A percentile compares a stretch with the other conserved stretches of the same genome.
Evolutionary conservation across 139 green algal species (phyloP).

Genomic region (Limnomonas spitsbergensis): DNA sequence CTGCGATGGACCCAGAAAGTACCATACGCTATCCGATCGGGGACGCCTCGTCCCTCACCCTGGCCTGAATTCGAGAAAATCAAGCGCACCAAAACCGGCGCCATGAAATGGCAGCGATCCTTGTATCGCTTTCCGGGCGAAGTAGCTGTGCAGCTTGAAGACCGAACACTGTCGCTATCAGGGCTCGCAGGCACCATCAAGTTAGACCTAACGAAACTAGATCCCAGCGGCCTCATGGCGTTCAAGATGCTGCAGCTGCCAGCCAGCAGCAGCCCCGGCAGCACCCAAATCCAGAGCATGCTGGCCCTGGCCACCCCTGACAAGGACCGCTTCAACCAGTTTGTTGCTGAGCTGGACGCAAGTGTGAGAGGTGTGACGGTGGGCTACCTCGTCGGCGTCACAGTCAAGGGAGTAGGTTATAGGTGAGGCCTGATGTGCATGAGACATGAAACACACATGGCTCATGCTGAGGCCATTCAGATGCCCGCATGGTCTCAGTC

Average conservation of each 20-base stretch:
- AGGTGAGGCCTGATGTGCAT: too few species aligned
- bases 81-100: background rate
- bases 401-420: constrained; percentile 60
- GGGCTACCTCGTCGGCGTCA: constrained; percentile 54
- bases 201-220: constrained; percentile 29
- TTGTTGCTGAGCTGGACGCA: constrained; percentile 33
- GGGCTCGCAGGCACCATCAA: constrained; percentile 38
- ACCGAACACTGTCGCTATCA: constrained; percentile 20
- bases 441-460: too few species aligned
- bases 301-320: constrained; percentile 41
- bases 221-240: constrained; percentile 47
- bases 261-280: background rate
- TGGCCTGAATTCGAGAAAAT: constrained; percentile 34
- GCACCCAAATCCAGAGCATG: constrained; percentile 11
- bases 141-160: constrained; percentile 15
- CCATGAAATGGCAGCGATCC: constrained; percentile 27
- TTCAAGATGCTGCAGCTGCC: constrained; percentile 23
- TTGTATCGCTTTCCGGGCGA: constrained; percentile 32
- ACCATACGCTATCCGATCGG: constrained; percentile 23
- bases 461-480: too few species aligned
- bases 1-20: background rate
- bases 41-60: constrained; percentile 21
- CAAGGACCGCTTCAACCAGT: constrained; percentile 30
- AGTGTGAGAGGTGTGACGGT: constrained; percentile 44
- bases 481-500: too few species aligned